Base-by-base conservation (phyloP, 1,139 yeast species). In the Blastobotrys capitulatus region DNA sequence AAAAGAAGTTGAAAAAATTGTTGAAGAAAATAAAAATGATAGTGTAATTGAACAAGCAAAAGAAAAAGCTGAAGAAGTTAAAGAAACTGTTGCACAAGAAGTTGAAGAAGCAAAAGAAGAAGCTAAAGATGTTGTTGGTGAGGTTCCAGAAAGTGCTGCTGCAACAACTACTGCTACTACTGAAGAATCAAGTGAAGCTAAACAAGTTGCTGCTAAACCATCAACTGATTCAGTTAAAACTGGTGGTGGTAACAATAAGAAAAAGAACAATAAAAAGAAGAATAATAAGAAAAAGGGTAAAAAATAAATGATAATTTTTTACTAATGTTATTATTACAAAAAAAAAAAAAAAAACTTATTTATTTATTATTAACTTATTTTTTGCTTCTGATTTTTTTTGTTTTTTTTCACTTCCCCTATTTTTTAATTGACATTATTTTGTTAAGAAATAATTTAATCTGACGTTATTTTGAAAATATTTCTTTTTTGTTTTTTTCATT, bases 261-360 rank as follows among this genome's bases (percentile, higher is more conserved):
- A 46, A 40, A 50, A 49, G 42, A 50, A 49, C 13, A 53, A 55
- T 39, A 56, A 56, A 42, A 55, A 55, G 48, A 57, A 57, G 52
- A 55, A 54, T 46, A 56, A 54, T 44, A 57, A 57, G 55, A 56
- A 55, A 54, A 52, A 51, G 52, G 57, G 57, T 41, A 36, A 36
- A 36, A 37, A 37, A 37, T 20, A 19, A 19, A 19, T 13, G 4
- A 29, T 9, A 5, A 35, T 9, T 39, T 7, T 22, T 13, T 40
- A 27, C n/a, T 31, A 9, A 13, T n/a, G 8, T 16, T 15, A 2
- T 39, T 39, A 9, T 40, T 16, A 12, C 13, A 36, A 18, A 34
- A 18, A 18, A 15, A 34, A 34, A 15, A 15, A 34, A 18, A n/a
- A n/a, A n/a, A 22, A 22, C 25, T 5, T 22, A 4, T 22, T 22